Conservation (phyloP, 345 rosid genomes). For the Ricinus communis region DNA sequence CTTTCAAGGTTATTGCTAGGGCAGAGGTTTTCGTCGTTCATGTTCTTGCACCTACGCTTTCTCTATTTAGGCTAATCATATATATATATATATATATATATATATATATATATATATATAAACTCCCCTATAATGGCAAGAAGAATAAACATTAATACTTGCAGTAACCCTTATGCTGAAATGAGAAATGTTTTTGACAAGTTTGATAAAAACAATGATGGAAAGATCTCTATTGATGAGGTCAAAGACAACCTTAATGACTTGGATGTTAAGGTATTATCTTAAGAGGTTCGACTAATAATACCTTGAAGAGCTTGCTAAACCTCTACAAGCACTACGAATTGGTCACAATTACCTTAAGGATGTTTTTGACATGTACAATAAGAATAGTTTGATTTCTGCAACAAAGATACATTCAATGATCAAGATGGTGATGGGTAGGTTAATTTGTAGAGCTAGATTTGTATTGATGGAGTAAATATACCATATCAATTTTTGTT, state of each 20-base stretch:
- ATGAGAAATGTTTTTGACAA: constrained; percentile 53
- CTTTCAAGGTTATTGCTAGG: no score
- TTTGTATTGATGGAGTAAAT: no score
- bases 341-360: constrained; percentile 43
- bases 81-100: no score
- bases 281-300: constrained; percentile 50
- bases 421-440: no score
- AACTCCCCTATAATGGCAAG: neutral
- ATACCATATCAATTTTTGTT: no score
- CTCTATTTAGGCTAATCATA: no score
- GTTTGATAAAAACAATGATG: constrained; percentile 87
- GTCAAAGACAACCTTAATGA: constrained; percentile 53
- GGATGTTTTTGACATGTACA: constrained; percentile 82
- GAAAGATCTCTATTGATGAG: constrained; percentile 73
- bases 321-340: constrained; percentile 37
- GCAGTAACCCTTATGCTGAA: constrained; percentile 31
- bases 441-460: no score
- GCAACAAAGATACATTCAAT: constrained; percentile 60
- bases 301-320: constrained; percentile 74
- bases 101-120: no score
- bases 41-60: no score
- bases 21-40: no score
- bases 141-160: no score
- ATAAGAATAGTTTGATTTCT: constrained; percentile 77
- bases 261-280: constrained; percentile 44